These are phyloP conservation scores for Phytophthora europaea DNA, from an alignment of 352 stramenopile genomes.

Conservation along the genomic window DNA sequence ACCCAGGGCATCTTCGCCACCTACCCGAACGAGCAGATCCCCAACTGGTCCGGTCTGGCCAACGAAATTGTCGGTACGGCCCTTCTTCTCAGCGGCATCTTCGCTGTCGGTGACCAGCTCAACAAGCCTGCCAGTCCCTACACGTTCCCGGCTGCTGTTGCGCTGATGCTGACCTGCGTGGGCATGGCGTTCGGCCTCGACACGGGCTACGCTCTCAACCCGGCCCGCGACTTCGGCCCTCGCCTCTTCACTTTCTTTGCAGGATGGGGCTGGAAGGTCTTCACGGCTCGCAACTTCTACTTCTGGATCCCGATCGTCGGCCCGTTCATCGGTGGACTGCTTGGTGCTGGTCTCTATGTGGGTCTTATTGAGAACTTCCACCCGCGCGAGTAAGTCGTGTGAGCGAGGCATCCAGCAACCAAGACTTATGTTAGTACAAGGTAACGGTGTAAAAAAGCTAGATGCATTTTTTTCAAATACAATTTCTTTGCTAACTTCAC, in stretches of 20 bases:
- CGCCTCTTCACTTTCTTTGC: constrained; percentile 55
- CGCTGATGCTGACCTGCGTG: constrained; percentile 43
- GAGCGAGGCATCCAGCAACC: background rate
- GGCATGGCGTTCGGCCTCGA: constrained; percentile 48
- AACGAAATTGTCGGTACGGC: constrained; percentile 57
- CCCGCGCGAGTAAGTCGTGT: constrained; percentile 31
- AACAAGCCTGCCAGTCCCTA: constrained; percentile 52
- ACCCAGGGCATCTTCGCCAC: constrained; percentile 58
- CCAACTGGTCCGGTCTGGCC: constrained; percentile 48
- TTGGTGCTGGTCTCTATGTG: constrained; percentile 45
- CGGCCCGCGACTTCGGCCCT: constrained; percentile 55
- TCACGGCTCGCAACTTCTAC: constrained; percentile 39
- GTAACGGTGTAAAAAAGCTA: background rate
- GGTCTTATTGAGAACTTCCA: constrained; percentile 49
- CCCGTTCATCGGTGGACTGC: constrained; percentile 43
- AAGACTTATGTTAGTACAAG: background rate
- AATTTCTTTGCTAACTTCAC: background rate
- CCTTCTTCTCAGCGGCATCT: constrained; percentile 53
- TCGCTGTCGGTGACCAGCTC: constrained; percentile 49
- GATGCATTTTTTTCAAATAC: constrained; percentile 1
- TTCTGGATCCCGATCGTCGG: constrained; percentile 57
- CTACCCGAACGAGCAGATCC: constrained; percentile 52
- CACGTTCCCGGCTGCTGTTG: constrained; percentile 41
- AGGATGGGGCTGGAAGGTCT: constrained; percentile 55
- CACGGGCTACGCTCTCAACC: constrained; percentile 54